Conservation (phyloP, 768 basidiomycete genomes). For the Suillus plorans region DNA sequence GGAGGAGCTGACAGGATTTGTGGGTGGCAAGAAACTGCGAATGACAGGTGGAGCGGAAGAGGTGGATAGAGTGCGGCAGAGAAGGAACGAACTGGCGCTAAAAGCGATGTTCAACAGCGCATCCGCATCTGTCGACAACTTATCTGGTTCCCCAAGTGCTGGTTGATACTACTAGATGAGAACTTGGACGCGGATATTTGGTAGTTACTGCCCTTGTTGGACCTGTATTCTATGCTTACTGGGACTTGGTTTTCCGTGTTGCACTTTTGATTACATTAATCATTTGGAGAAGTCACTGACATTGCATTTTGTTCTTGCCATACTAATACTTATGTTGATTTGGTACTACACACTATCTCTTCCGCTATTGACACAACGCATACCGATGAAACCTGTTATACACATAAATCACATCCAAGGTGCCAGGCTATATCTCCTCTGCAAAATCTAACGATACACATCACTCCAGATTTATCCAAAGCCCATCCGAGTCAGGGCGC, state of each 20-base stretch:
- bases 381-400: background rate
- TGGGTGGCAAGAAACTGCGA: conserved; percentile 82
- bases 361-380: background rate
- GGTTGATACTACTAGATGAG: background rate
- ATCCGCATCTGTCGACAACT: conserved; percentile 7
- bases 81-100: conserved; percentile 78
- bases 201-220: background rate
- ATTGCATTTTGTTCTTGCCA: background rate
- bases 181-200: background rate
- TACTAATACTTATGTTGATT: background rate
- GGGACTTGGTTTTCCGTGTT: background rate
- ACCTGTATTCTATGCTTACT: background rate
- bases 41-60: conserved; percentile 97
- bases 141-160: background rate
- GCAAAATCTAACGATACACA: background rate
- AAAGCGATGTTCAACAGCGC: conserved; percentile 78
- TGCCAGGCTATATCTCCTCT: background rate
- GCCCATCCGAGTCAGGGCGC: conserved; percentile 3
- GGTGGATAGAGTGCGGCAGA: conserved; percentile 83
- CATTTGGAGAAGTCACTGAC: background rate
- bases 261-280: background rate
- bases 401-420: background rate
- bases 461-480: conserved; percentile 13
- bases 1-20: conserved; percentile 82
- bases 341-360: background rate